Base-by-base conservation (phyloP, 2,329 filamentous ascomycete genomes). In the Venturia aucupariae region DNA sequence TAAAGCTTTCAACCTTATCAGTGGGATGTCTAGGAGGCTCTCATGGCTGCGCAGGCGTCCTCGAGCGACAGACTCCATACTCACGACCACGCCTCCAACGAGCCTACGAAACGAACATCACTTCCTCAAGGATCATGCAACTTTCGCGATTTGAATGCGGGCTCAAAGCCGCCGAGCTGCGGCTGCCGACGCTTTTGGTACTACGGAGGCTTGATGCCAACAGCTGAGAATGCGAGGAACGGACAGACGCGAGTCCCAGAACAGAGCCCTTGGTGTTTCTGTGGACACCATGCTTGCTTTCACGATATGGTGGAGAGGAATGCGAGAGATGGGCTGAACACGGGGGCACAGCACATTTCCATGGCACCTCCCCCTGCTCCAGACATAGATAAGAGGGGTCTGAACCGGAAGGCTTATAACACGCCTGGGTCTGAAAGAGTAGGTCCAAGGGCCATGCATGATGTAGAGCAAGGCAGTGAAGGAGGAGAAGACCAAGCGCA, bases 261-360 rank as follows among this genome's bases (percentile, higher is more conserved):
- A 64, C 44, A 30, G 30, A 32, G 32, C 17, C 54, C 54, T 13
- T 64, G 64, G 48, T 84, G 82, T 72, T 78, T 80, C 64, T 84
- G 82, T 68, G 79, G 79, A 48, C 82, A 84, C 71, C 82, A 84
- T 76, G 81, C 81, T 7, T 84, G 82, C 71, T 84, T 80, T 70
- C 82, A 84, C 73, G 72, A 76, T 38, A 68, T 66, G 54, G 35
- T 30, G 13, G 62, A 65, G 38, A 30, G 44, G 22, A 30, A 17
- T 39, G 19, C 62, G 35, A 59, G 19, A 39, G n/a, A 19, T 24
- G 46, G 42, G 4, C 30, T 46, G 30, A 63, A 32, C 27, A 2
- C 6, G 15, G 24, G 30, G 55, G 17, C 41, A 42, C 19, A 44
- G 13, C 59, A 30, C 5, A n/a, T 38, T 22, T 63, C 19, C 22